Evolutionary conservation across 208 protist species (phyloP), one percentile per base, ranked within the genome.

Genomic region (Trypanosoma lewisi): DNA sequence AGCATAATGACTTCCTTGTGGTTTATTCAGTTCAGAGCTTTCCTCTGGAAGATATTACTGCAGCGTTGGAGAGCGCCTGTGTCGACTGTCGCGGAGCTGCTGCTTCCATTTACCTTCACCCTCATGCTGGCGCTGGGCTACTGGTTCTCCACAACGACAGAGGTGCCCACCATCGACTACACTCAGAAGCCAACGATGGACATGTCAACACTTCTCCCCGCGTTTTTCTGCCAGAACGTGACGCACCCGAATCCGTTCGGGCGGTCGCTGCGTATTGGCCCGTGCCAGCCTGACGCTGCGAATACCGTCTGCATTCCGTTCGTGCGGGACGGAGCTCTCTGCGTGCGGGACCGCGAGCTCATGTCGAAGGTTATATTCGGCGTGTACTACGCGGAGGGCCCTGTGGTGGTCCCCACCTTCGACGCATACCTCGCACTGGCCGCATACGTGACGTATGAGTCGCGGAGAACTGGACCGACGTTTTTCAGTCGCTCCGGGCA

Each of bases 101-200:
- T 94, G 8, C 61, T 91, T 16, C 88, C 88, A 12, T 84, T 61
- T 58, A 16, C 88, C 31, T 91, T 91, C 60, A 81, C 69, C 2
- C 44, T 88, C 0, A 42, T 91, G 19, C 41, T 91, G 14, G 66
- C 75, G 28, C 37, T 91, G 16, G 69, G 69, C 33, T 94, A 83
- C 67, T 86, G 85, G 82, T 45, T 64, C 27, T 70, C 80, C 4
- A 56, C 57, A 5, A 68, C 50, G 8, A 75, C 57, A 16, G 48
- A 36, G 2, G 55, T 73, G n/a, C 72, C 69, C 0, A 60, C 63
- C 4, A 57, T 45, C 51, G 39, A 68, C 36, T 83, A 86, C 62
- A 55, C 70, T 19, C 42, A 39, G 27, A 63, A 8, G 2, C 53
- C 49, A 33, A 27, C n/a, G 14, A 63, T 16, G 51, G 58, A 52